Percentiles rank a stretch among this genome's conserved stretches.
Conservation (phyloP, 352 stramenopile species). For the Plasmopara muralis region DNA sequence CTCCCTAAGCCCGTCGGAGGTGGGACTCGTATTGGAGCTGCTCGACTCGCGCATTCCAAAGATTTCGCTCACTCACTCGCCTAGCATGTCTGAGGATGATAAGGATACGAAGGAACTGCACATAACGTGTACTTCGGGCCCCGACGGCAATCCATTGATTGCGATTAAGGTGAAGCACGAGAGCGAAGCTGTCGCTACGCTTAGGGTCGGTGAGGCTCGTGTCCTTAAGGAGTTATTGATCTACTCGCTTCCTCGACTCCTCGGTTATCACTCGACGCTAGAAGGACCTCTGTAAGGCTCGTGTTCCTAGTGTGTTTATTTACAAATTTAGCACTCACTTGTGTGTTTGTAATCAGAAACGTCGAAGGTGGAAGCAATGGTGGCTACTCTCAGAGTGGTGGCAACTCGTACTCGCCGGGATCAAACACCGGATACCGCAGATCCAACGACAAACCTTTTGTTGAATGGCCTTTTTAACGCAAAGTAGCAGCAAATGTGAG, state of each 20-base stretch:
- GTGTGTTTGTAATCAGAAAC: slow-evolving; percentile 26
- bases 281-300: slow-evolving; percentile 58
- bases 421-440: slow-evolving; percentile 28
- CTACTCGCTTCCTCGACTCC: slow-evolving; percentile 71
- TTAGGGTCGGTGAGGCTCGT: slow-evolving; percentile 67
- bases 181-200: slow-evolving; percentile 38
- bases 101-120: slow-evolving; percentile 52
- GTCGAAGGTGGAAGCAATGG: slow-evolving; percentile 31
- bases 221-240: slow-evolving; percentile 64
- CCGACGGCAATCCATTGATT: slow-evolving; percentile 46
- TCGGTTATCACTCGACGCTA: slow-evolving; percentile 70
- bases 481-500: neutral
- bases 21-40: slow-evolving; percentile 70
- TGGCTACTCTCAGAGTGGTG: slow-evolving; percentile 20
- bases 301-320: neutral
- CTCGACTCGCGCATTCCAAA: slow-evolving; percentile 58
- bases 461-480: slow-evolving; percentile 72
- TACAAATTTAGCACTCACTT: neutral
- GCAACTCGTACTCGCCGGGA: slow-evolving; percentile 25
- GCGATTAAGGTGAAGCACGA: slow-evolving; percentile 56
- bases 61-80: slow-evolving; percentile 65
- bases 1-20: slow-evolving; percentile 66
- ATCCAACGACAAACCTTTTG: slow-evolving; percentile 38
- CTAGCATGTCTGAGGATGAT: slow-evolving; percentile 52
- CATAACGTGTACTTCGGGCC: slow-evolving; percentile 29